phyloP scores from a whole-genome alignment of 441 rosid species.

The Francoa sonchifolia region DNA sequence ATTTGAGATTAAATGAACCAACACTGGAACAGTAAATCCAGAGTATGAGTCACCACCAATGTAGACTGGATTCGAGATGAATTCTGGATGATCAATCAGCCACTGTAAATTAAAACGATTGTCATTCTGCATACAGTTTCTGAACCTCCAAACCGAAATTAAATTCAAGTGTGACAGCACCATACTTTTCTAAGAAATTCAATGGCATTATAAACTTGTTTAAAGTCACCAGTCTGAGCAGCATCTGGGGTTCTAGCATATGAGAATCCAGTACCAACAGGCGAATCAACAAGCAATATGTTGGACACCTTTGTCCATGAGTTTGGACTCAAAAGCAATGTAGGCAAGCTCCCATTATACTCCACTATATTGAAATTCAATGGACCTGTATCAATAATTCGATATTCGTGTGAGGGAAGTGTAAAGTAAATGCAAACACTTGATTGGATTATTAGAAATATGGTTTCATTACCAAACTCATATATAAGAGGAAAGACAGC shows the following conservation, averaged over 20 bases:
- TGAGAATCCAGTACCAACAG: conserved; percentile 27
- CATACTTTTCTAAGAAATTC: conserved; percentile 21
- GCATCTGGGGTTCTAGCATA: conserved; percentile 22
- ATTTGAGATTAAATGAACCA: conserved; percentile 30
- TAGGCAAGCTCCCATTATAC: conserved; percentile 17
- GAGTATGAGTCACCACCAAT: conserved; percentile 72
- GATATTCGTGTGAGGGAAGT: too few relatives aligned
- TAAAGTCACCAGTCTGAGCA: conserved; percentile 16
- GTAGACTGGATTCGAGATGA: conserved; percentile 34
- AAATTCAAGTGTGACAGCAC: not conserved
- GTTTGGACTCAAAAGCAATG: conserved; percentile 8
- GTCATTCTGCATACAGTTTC: not conserved
- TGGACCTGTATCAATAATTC: conserved; percentile 13
- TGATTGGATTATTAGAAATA: too few relatives aligned
- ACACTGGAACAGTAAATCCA: conserved; percentile 39
- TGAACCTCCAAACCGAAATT: not conserved
- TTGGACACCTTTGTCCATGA: conserved; percentile 22
- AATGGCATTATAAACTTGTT: conserved; percentile 9
- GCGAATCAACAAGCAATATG: conserved; percentile 27
- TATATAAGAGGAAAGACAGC: conserved; percentile 20
- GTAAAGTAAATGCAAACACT: too few relatives aligned
- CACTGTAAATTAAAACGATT: conserved; percentile 30
- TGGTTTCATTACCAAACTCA: conserved; percentile 12
- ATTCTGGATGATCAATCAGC: conserved; percentile 41
- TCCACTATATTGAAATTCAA: conserved; percentile 6